A percentile compares a stretch with the other conserved stretches of the same genome.
Conservation (phyloP, 2,329 filamentous ascomycete species). For the Davidsoniella neocaledoniae region DNA sequence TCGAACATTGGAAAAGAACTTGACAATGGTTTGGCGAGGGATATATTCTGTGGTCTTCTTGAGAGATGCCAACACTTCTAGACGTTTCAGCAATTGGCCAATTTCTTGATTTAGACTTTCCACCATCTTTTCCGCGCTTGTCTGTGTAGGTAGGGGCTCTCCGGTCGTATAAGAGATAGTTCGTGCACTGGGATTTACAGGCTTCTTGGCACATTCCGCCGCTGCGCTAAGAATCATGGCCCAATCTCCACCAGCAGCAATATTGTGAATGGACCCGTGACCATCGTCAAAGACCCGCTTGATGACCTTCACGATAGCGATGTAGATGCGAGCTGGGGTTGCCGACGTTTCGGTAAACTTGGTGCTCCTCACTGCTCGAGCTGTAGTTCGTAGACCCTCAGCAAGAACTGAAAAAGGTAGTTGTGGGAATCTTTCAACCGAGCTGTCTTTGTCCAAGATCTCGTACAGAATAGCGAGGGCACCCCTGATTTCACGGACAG, state of each 20-base stretch:
- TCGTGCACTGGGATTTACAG: slow-evolving; percentile 3
- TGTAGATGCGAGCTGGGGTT: slow-evolving; percentile 27
- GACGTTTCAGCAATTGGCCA: slow-evolving; percentile 26
- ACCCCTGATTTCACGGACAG: slow-evolving; percentile 41
- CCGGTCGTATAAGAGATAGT: background rate
- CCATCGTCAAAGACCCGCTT: slow-evolving; percentile 38
- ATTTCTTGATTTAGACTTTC: slow-evolving; percentile 28
- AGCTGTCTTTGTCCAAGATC: slow-evolving; percentile 37
- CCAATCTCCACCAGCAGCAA: slow-evolving; percentile 52
- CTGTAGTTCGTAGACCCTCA: slow-evolving; percentile 32
- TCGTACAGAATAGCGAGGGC: slow-evolving; percentile 46
- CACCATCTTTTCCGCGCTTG: slow-evolving; percentile 17
- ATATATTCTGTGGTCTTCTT: slow-evolving; percentile 36
- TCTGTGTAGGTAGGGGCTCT: background rate
- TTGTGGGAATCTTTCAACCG: slow-evolving; percentile 40
- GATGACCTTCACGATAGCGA: slow-evolving; percentile 33
- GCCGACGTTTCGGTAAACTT: slow-evolving; percentile 7
- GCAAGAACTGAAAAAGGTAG: slow-evolving; percentile 42
- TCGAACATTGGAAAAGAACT: slow-evolving; percentile 47
- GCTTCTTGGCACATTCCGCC: slow-evolving; percentile 28
- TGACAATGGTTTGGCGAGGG: slow-evolving; percentile 48
- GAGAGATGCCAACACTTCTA: slow-evolving; percentile 31
- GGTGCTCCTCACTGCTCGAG: slow-evolving; percentile 8
- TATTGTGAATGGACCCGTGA: slow-evolving; percentile 33
- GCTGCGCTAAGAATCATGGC: slow-evolving; percentile 42